Base-by-base conservation (phyloP, 2,329 filamentous ascomycete genomes). In the Penicillium capsulatum region DNA sequence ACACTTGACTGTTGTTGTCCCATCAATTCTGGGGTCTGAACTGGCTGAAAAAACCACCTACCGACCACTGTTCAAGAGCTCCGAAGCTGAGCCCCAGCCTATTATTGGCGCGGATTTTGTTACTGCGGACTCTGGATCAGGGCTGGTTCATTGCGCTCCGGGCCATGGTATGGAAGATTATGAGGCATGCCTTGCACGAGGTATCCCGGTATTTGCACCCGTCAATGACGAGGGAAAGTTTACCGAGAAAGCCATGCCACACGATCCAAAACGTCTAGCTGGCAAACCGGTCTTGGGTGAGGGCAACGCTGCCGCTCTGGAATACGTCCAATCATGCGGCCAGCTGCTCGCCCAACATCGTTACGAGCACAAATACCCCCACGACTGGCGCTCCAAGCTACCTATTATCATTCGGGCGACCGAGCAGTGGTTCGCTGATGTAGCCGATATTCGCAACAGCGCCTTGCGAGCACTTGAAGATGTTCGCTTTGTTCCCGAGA, bases 91-190 rank as follows among this genome's bases (percentile, higher is more conserved):
- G 5, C 51, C 68, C 1, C 86, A 89, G 48, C 80, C 81, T 1
- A 73, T 98, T 17, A 77, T 97, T 31, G 79, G 86, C 48, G 92
- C 88, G 2, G 81, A 88, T 44, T 97, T 96, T 58, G 92, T 98
- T 9, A 87, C 89, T 2, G 80, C 84, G 1, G 81, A 85, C 17
- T 94, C 91, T n/a, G 92, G 92, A 35, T 89, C 91, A 16, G 92
- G 92, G 8, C 72, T 98, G n/a, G 92, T 98, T 20, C 92, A 98
- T 61, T 76, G 89, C 49, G 92, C 92, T 2, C 91, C 92, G 5
- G 92, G 92, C 3, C 92, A 98, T 59, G 92, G 92, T 31, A 92
- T 95, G 73, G 92, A 98, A 27, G 92, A 98, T 61, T 98, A 97
- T 59, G 81, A 91, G 45, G 80, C 83, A 4, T 95, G 90, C 61